phyloP scores from a whole-genome alignment of 2,329 filamentous ascomycete genomes.

The Thermoascus crustaceus region DNA sequence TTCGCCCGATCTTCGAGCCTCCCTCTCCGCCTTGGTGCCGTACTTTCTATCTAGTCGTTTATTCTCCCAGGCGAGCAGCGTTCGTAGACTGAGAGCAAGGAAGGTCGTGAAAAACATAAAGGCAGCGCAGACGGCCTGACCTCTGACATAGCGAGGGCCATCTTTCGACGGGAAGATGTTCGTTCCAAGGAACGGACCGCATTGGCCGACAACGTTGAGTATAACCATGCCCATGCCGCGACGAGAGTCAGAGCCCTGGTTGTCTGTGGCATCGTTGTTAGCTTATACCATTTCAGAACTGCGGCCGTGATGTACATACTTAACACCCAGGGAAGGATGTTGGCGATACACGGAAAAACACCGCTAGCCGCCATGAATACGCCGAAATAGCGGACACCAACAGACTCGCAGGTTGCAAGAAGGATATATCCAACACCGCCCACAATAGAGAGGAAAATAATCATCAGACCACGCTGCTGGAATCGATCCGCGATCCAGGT shows the following conservation, averaged over 20 bases:
- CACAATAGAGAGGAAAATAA: slow-evolving; percentile 48
- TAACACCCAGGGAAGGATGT: slow-evolving; percentile 62
- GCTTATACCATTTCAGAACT: not conserved
- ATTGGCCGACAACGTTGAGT: slow-evolving; percentile 60
- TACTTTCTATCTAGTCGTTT: slow-evolving; percentile 47
- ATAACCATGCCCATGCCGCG: slow-evolving; percentile 59
- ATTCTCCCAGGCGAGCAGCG: slow-evolving; percentile 53
- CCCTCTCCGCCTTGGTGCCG: slow-evolving; percentile 20
- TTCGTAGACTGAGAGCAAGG: slow-evolving; percentile 47
- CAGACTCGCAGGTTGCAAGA: slow-evolving; percentile 48
- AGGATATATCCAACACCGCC: slow-evolving; percentile 58
- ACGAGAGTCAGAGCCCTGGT: slow-evolving; percentile 61
- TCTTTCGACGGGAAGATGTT: slow-evolving; percentile 51
- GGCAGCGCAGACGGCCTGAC: slow-evolving; percentile 52
- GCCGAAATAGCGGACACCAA: slow-evolving; percentile 44
- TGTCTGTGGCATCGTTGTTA: slow-evolving; percentile 39
- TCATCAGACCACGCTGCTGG: slow-evolving; percentile 55
- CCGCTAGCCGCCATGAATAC: slow-evolving; percentile 51
- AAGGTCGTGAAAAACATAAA: slow-evolving; percentile 54
- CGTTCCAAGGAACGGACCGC: slow-evolving; percentile 56
- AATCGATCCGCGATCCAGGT: slow-evolving; percentile 59
- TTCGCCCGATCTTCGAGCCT: slow-evolving; percentile 7
- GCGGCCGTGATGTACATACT: slow-evolving; percentile 24
- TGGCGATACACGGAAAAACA: slow-evolving; percentile 60
- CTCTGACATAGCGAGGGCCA: slow-evolving; percentile 44